These are phyloP conservation scores for Fusarium floridanum DNA, from an alignment of 2,329 filamentous ascomycete genomes.

Conservation along the genomic window DNA sequence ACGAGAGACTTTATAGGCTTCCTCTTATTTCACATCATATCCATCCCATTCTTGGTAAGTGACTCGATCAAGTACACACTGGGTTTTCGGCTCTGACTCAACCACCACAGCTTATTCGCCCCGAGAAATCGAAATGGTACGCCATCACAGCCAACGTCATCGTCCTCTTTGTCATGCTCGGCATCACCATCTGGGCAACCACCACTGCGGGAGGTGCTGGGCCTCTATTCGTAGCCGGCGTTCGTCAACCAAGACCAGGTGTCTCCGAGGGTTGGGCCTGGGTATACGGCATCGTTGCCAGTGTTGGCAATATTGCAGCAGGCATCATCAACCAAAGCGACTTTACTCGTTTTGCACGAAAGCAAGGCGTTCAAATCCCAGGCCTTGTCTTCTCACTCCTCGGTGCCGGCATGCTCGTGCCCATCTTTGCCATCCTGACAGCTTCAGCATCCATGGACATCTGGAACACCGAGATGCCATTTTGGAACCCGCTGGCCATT, in stretches of 20 bases:
- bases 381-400: constrained; percentile 5
- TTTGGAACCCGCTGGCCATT: constrained; percentile 4
- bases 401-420: not conserved
- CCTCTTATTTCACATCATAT: not conserved
- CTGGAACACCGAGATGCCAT: not conserved
- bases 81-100: not conserved
- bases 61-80: not conserved
- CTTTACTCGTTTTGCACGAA: constrained; percentile 11
- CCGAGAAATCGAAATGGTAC: not conserved
- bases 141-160: not conserved
- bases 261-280: not conserved
- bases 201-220: not conserved
- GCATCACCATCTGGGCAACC: not conserved
- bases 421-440: not conserved
- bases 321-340: constrained; percentile 3
- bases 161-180: not conserved
- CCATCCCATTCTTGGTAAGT: not conserved
- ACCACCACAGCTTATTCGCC: not conserved
- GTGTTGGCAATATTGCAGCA: constrained; percentile 1
- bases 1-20: not conserved
- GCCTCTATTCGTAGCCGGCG: not conserved
- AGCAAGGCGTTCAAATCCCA: constrained; percentile 1
- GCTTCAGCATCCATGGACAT: constrained; percentile 1
- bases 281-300: not conserved
- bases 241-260: not conserved